phyloP scores from a whole-genome alignment of 495 filamentous ascomycete genomes.

The Podospora tetraspora region DNA sequence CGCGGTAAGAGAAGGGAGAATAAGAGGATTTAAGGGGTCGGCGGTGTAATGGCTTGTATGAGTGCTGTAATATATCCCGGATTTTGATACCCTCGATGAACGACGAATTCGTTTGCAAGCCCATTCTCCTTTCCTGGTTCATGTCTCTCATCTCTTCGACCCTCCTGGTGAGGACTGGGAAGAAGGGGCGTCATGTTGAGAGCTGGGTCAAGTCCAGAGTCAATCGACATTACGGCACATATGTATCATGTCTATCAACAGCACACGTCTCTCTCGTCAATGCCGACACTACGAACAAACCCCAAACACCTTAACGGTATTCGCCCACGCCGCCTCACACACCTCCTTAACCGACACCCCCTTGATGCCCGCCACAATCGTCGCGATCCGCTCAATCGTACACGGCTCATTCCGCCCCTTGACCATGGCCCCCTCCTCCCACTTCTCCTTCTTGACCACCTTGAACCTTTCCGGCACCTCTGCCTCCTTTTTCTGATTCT shows the following conservation, averaged over 20 bases:
- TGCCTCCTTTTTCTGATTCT: constrained; percentile 41
- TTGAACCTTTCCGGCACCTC: constrained; percentile 46
- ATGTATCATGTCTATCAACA: no score
- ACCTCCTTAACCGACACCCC: constrained; percentile 73
- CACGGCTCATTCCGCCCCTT: constrained; percentile 91
- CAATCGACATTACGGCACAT: not conserved
- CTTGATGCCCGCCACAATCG: constrained; percentile 79
- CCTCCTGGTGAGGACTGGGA: no score
- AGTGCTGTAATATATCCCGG: not conserved
- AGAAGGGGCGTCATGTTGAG: no score
- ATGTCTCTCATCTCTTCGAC: no score
- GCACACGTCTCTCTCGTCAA: not conserved
- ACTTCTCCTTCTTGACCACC: constrained; percentile 88
- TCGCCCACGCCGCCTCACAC: constrained; percentile 79
- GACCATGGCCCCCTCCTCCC: constrained; percentile 70
- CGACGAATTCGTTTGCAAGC: not conserved
- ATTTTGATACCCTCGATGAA: not conserved
- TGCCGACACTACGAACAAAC: constrained; percentile 45
- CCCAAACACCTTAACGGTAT: constrained; percentile 75
- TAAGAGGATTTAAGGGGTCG: constrained; percentile 45
- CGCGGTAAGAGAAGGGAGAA: constrained; percentile 57
- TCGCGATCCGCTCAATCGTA: constrained; percentile 76
- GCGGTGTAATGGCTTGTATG: constrained; percentile 29
- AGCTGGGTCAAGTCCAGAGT: no score
- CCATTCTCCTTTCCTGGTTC: no score